Percentiles rank a stretch among this genome's conserved stretches.
phyloP scores from a whole-genome alignment of 345 rosid species.

The Xanthoceras sorbifolium region DNA sequence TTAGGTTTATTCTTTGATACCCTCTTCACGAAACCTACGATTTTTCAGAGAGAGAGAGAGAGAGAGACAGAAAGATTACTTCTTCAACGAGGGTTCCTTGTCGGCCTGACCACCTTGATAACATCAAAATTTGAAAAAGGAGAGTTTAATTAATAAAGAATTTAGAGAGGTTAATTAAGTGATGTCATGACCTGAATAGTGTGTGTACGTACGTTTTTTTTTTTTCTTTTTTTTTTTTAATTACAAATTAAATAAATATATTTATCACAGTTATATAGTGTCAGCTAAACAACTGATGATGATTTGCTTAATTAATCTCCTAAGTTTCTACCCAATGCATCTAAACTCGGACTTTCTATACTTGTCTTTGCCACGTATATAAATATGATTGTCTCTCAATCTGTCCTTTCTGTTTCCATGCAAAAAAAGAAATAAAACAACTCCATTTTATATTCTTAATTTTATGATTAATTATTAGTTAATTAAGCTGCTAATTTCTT shows the following conservation, averaged over 20 bases:
- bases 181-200: conserved; percentile 40
- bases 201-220: not conserved
- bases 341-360: conserved; percentile 64
- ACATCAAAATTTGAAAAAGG: conserved; percentile 26
- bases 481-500: not conserved
- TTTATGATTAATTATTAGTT: not conserved
- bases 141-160: conserved; percentile 31
- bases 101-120: conserved; percentile 40
- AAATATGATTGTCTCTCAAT: conserved; percentile 7
- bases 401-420: conserved; percentile 34
- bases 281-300: conserved; percentile 64
- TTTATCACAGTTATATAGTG: conserved; percentile 27
- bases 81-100: conserved; percentile 58
- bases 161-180: conserved; percentile 21
- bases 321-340: conserved; percentile 80
- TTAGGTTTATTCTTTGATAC: conserved; percentile 16
- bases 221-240: conserved; percentile 12
- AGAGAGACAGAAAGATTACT: conserved; percentile 37
- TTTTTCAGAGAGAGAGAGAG: conserved; percentile 19
- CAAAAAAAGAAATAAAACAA: conserved; percentile 16
- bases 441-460: not conserved
- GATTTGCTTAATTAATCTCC: conserved; percentile 64
- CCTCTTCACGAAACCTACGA: conserved; percentile 33
- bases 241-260: conserved; percentile 20
- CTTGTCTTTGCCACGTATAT: conserved; percentile 43